A percentile compares a stretch with the other conserved stretches of the same genome.
phyloP scores from a whole-genome alignment of 805 yeast species.

The Sporopachydermia quercuum region DNA sequence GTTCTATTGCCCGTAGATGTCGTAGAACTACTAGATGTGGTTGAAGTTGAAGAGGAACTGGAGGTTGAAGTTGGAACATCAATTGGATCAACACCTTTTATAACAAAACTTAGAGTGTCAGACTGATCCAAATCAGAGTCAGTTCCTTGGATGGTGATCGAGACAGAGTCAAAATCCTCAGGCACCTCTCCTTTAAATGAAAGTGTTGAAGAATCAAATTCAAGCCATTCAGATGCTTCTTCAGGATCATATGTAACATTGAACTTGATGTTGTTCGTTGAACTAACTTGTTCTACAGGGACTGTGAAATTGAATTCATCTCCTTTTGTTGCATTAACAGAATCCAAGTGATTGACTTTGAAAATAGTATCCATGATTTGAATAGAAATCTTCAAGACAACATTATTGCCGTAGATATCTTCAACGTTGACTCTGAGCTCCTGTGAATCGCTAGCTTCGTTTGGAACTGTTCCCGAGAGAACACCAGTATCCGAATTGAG shows the following conservation, averaged over 20 bases:
- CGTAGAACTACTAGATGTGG: conserved; percentile 13
- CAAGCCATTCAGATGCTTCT: conserved; percentile 43
- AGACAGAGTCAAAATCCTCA: conserved; percentile 24
- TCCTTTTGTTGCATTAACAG: conserved; percentile 56
- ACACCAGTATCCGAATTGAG: conserved; percentile 25
- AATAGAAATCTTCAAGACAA: conserved; percentile 41
- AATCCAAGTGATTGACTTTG: conserved; percentile 34
- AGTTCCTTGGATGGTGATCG: conserved; percentile 10
- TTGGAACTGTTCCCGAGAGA: conserved; percentile 44
- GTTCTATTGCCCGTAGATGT: conserved; percentile 16
- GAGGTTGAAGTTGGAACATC: conserved; percentile 16
- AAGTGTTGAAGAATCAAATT: conserved; percentile 40
- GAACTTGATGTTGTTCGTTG: conserved; percentile 30
- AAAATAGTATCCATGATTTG: conserved; percentile 40
- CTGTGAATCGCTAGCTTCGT: conserved; percentile 21
- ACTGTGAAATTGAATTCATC: conserved; percentile 43
- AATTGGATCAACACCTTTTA: conserved; percentile 32
- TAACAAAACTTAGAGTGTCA: conserved; percentile 31
- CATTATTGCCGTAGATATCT: conserved; percentile 47
- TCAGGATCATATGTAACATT: conserved; percentile 25
- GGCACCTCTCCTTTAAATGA: conserved; percentile 63
- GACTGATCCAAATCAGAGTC: conserved; percentile 4
- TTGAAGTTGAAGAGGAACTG: conserved; percentile 12
- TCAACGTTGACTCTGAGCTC: conserved; percentile 35
- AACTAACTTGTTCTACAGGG: conserved; percentile 40